Evolutionary conservation across 148 eudicot species (phyloP).

Genomic region (Tetragonia tetragonoides): DNA sequence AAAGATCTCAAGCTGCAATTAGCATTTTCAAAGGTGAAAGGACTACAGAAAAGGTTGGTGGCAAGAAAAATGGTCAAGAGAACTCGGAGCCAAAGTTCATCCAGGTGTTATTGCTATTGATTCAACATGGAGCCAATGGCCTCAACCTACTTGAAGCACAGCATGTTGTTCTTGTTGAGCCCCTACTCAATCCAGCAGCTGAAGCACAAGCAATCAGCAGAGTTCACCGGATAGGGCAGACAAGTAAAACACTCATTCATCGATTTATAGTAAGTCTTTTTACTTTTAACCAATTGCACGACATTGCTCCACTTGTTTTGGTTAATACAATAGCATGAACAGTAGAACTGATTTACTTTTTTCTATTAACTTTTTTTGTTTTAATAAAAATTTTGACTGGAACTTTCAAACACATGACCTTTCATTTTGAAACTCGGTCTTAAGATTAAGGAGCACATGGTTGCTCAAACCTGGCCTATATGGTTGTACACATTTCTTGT

Average conservation of each 20-base stretch:
- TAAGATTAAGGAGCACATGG: neutral
- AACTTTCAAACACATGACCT: neutral
- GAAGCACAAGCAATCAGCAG: slow-evolving; percentile 97
- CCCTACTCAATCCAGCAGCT: slow-evolving; percentile 90
- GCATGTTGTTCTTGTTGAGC: slow-evolving; percentile 93
- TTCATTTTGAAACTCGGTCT: neutral
- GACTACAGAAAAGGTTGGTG: slow-evolving; percentile 24
- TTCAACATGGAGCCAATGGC: slow-evolving; percentile 95
- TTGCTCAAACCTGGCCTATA: neutral
- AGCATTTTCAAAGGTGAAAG: slow-evolving; percentile 70
- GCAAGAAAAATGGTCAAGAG: slow-evolving; percentile 17
- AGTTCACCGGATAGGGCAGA: slow-evolving; percentile 91
- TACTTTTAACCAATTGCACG: too few species aligned
- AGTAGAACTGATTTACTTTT: too few species aligned
- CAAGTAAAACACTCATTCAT: slow-evolving; percentile 71
- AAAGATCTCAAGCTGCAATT: slow-evolving; percentile 60
- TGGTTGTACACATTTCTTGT: too few species aligned
- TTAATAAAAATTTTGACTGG: neutral
- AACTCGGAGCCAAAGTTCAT: slow-evolving; percentile 34
- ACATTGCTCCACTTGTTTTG: too few species aligned
- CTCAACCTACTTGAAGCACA: slow-evolving; percentile 96
- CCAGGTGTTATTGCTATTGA: slow-evolving; percentile 72
- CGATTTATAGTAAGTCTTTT: slow-evolving; percentile 66
- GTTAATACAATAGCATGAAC: too few species aligned
- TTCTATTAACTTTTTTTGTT: too few species aligned